Evolutionary conservation across 73 alveolate species (phyloP).

Genomic region (Tetrahymena elliotti): DNA sequence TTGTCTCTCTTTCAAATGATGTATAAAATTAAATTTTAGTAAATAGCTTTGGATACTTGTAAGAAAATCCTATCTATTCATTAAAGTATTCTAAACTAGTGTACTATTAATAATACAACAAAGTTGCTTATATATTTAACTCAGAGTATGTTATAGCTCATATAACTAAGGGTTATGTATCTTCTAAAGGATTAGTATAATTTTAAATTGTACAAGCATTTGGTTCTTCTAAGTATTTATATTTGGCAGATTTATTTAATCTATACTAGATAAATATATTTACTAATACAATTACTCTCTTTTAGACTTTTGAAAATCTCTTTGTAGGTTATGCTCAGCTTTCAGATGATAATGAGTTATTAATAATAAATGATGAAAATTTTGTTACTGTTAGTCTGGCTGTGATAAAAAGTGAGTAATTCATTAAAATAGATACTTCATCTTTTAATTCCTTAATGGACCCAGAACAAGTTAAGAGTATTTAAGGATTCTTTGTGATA

Average conservation of each 20-base stretch:
- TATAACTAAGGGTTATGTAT: background rate
- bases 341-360: background rate
- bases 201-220: background rate
- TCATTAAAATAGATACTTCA: background rate
- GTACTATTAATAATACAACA: too few species aligned
- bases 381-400: background rate
- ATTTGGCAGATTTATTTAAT: background rate
- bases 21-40: background rate
- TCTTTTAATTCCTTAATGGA: background rate
- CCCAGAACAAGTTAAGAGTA: background rate
- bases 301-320: background rate
- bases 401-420: background rate
- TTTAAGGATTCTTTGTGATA: background rate
- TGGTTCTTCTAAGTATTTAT: background rate
- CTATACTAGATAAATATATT: too few species aligned
- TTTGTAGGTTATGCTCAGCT: background rate
- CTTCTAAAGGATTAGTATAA: background rate
- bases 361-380: too few species aligned
- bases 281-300: background rate
- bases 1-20: background rate
- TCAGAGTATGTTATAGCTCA: background rate
- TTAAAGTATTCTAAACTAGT: background rate
- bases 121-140: background rate
- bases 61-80: background rate
- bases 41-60: background rate